Percentiles rank a stretch among this genome's conserved stretches.
These are phyloP conservation scores for Rosa rugosa DNA, from an alignment of 306 rosid genomes.

Conservation along the genomic window DNA sequence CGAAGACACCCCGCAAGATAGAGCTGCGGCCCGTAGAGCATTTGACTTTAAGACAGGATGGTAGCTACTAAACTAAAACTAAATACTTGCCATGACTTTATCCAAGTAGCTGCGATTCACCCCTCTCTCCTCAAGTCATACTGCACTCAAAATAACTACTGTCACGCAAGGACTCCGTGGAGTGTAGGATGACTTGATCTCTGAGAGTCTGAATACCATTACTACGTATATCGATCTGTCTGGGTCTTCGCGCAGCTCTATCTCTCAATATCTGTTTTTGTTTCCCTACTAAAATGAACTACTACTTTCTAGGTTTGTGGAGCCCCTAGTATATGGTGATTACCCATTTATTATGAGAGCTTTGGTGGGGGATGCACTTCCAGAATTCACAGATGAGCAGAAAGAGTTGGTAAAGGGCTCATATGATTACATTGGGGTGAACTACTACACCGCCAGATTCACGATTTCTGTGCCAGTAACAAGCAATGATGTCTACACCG, in stretches of 20 bases:
- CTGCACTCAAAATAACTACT: not conserved
- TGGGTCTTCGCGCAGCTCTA: not conserved
- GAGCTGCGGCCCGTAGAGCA: not conserved
- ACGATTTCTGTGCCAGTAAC: not conserved
- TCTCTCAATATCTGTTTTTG: not conserved
- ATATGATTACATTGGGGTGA: constrained; percentile 4
- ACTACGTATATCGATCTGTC: not conserved
- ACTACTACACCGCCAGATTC: constrained; percentile 11
- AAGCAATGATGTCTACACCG: not conserved
- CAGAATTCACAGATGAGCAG: constrained; percentile 7
- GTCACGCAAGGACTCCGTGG: no score
- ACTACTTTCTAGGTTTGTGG: not conserved
- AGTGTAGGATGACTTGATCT: no score
- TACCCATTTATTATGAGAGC: not conserved
- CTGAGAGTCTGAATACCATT: not conserved
- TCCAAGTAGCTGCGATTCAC: not conserved
- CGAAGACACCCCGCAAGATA: not conserved
- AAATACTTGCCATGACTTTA: not conserved
- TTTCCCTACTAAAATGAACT: not conserved
- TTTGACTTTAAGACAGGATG: not conserved
- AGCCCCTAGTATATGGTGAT: constrained; percentile 7
- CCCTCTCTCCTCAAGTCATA: not conserved
- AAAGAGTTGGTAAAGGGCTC: constrained; percentile 9
- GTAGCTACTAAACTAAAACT: not conserved
- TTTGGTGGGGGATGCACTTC: constrained; percentile 1